Base-by-base conservation (phyloP, 2,329 filamentous ascomycete species). In the Alternaria arborescens region DNA sequence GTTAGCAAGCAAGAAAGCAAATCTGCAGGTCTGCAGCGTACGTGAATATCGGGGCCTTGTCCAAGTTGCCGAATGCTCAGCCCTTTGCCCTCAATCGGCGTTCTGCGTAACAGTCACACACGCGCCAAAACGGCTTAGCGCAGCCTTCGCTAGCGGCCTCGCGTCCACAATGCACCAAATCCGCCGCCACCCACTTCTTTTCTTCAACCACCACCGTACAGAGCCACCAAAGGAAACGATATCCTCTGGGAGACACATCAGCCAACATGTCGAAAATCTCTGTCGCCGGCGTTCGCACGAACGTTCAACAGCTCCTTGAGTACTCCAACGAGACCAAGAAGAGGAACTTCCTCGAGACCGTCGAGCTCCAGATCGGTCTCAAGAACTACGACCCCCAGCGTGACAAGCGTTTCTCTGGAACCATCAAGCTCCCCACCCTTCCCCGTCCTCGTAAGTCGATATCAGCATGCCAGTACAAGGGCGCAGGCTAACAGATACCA, bases 391-490 rank as follows among this genome's bases (percentile, higher is more conserved):
- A 99, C 83, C 94, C 95, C 81, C 88, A 98, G 91, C 94, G 95
- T 93, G 95, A 99, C 88, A 99, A 99, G 94, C 94, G 94, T 97
- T 99, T 99, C 94, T 97, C 92, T 61, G 95, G 95, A 84, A 98
- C 95, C 83, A 92, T 99, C 88, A 93, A 91, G 86, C 91, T 98
- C 79, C 94, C 94, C 74, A 87, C 89, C 79, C 87, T 98, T 76
- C 95, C 93, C 93, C 81, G 95, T 93, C 81, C 76, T 59, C 74
- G 74, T 71, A 66, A 62, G 69, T 68, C 16, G 18, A 57, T 26
- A 30, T 30, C 30, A 41, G 38, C 12, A 18, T 20, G 40, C 8
- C 1, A 28, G 14, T 8, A 34, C 40, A 26, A 20, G 30, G 40
- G 36, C 34, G 32, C 56, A 52, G 18, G 46, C 60, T 72, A 48